Evolutionary conservation across 352 stramenopile genomes (phyloP), one percentile per base, ranked within the genome.

Genomic region (Pythium sp.): DNA sequence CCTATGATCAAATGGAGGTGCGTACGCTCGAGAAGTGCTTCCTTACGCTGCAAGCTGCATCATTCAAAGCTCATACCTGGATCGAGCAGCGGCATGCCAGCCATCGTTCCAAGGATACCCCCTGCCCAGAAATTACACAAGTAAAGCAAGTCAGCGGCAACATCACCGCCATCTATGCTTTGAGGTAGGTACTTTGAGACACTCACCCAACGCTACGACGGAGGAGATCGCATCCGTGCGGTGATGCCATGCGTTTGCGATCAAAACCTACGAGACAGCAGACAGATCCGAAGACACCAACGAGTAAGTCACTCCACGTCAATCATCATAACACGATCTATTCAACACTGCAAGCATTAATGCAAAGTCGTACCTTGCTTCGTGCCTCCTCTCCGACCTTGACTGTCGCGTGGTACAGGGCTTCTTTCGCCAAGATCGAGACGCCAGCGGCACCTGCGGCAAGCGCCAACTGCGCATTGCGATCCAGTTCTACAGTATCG

Each of bases 241-340:
- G 64, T 97, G 91, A 64, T 99, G 97, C 96, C 96, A 99, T 7
- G 97, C 97, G 84, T 99, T 99, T 18, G 97, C 97, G 68, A 99
- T 98, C 47, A 99, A 78, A 22, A 99, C 93, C 73, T 93, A 32
- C 2, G 49, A 9, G 22, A 26, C 56, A 51, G 32, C 20, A 30
- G 24, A 51, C 57, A 58, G 5, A 26, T 22, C 12, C 54, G 34
- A 11, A 24, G 2, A 24, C 30, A 20, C 4, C 41, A 59, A 28
- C 11, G 54, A 24, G 12, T 51, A 7, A 58, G 26, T 24, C 53
- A 8, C 3, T 53, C 14, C 12, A 51, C 18, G 8, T 15, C 15
- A 49, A 9, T 20, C 18, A 15, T 20, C 38, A 20, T 20, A 46
- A 20, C 38, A 46, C 18, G 8, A 49, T 46, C 20, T 14, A 47